A percentile compares a stretch with the other conserved stretches of the same genome.
Conservation (phyloP, 192 early-diverging fungal species). For the Backusella luteola region DNA sequence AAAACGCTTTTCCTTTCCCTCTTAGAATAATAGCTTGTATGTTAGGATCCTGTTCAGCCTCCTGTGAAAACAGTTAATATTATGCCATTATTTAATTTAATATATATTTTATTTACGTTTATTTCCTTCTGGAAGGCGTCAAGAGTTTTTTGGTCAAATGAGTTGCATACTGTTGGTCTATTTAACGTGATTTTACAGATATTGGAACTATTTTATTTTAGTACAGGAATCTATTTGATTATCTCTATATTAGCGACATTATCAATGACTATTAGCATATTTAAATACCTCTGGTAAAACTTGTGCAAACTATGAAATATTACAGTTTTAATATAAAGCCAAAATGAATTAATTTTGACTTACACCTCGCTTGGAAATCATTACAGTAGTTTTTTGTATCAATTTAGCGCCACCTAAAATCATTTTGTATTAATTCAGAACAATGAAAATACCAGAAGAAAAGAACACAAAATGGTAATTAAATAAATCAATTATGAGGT, state of each 20-base stretch:
- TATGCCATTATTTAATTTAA: background rate
- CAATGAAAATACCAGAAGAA: too few species aligned
- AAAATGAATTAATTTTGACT: background rate
- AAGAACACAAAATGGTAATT: too few species aligned
- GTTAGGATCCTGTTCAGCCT: background rate
- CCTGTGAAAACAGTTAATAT: background rate
- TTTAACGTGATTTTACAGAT: background rate
- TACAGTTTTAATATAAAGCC: background rate
- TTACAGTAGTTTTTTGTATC: too few species aligned
- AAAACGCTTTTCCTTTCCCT: background rate
- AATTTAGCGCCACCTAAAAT: too few species aligned
- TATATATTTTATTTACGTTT: background rate
- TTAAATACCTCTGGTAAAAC: background rate
- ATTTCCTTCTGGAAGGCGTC: background rate
- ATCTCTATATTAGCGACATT: background rate
- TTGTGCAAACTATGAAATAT: background rate
- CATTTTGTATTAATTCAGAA: too few species aligned
- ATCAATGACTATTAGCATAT: background rate
- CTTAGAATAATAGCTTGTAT: background rate
- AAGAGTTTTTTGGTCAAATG: background rate
- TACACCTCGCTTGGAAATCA: background rate
- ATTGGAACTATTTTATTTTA: background rate
- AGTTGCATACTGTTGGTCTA: background rate
- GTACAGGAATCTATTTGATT: background rate
- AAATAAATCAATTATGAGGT: too few species aligned